A percentile compares a stretch with the other conserved stretches of the same genome.
Conservation (phyloP, 257 asterid species). For the Lithospermum erythrorhizon region DNA sequence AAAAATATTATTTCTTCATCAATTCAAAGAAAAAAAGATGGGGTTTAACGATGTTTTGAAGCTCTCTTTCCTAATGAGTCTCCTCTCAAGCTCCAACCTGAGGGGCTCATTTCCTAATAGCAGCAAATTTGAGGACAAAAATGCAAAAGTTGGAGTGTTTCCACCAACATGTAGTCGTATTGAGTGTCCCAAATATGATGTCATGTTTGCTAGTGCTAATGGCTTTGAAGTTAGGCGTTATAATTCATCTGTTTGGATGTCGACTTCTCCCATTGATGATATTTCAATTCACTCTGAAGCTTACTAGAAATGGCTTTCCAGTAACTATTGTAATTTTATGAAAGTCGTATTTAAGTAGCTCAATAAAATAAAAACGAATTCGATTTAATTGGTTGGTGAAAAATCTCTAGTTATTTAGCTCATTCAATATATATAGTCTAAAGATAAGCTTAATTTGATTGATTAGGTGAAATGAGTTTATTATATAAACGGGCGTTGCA, state of each 20-base stretch:
- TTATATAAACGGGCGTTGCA: too few relatives aligned
- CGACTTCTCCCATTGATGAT: constrained; percentile 72
- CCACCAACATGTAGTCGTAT: constrained; percentile 75
- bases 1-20: background rate
- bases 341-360: too few relatives aligned
- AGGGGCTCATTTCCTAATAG: background rate
- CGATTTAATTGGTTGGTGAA: too few relatives aligned
- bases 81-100: constrained; percentile 16
- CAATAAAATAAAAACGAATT: too few relatives aligned
- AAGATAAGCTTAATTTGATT: too few relatives aligned
- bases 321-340: too few relatives aligned
- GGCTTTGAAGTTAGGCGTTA: constrained; percentile 83
- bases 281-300: constrained; percentile 51
- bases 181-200: constrained; percentile 80
- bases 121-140: constrained; percentile 7
- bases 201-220: constrained; percentile 43
- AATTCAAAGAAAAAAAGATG: constrained; percentile 18
- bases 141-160: constrained; percentile 17
- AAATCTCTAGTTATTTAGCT: too few relatives aligned
- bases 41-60: constrained; percentile 27
- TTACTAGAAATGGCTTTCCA: constrained; percentile 48
- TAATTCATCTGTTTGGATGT: constrained; percentile 60
- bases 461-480: too few relatives aligned
- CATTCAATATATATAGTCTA: too few relatives aligned
- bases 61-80: constrained; percentile 33